Base-by-base conservation (phyloP, 257 asterid genomes). In the Cynanchum wilfordii region DNA sequence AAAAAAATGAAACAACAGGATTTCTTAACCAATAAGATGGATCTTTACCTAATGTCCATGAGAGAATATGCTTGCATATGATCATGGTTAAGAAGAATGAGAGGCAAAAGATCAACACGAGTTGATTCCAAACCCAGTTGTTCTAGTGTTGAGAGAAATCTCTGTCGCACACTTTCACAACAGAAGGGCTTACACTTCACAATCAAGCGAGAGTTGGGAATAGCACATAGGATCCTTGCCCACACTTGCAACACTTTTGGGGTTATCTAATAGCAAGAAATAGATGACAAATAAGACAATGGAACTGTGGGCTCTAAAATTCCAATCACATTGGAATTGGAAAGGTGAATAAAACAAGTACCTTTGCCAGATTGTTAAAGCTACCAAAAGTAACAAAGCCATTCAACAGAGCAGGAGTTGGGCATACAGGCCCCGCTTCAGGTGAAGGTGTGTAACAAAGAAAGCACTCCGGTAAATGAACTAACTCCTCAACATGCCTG, bases 301-400 rank as follows among this genome's bases (percentile, higher is more conserved):
- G 64, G 27, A 73, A 56, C 69, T 10, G 49, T 19, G 16, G 36
- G 30, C 52, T 66, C 2, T 9, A 4, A 42, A n/a, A 56, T 55
- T 50, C 54, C 63, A 76, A 24, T 22, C 40, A 56, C 15, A 63
- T 47, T 63, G 44, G 51, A 73, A 68, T 20, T 51, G 52, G 77
- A 66, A 68, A 44, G 38, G 29, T 44, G 29, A 60, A 30, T 65
- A 16, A 62, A 70, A 25, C 16, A 69, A 76, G 70, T 87, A 95
- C 99, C 99, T 95, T 95, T 27, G 98, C 99, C 73, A 95, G 96
- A 87, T 92, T 95, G 88, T 95, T 95, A 82, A 95, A 95, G 86
- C 99, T 92, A 77, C 99, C 98, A 84, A 95, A 95, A 74, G 98
- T 95, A 64, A 95, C 71, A 51, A 95, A 95, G 79, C 99, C 99